Conservation (phyloP, 2,329 filamentous ascomycete species). For the Verticillium zaregamsianum region DNA sequence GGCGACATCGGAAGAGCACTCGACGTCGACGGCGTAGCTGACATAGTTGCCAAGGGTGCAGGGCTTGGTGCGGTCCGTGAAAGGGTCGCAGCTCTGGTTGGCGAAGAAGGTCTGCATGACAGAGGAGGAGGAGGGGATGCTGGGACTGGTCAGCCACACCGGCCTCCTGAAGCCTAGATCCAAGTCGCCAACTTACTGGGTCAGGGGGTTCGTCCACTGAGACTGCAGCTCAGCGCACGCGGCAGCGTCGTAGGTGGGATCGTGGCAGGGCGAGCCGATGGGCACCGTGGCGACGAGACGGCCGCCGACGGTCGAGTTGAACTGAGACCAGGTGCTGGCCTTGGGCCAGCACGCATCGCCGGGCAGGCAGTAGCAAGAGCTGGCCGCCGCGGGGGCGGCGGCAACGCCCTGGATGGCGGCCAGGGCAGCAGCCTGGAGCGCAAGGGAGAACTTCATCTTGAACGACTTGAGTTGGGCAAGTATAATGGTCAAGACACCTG, state of each 20-base stretch:
- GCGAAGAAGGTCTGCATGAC: constrained; percentile 35
- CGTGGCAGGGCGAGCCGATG: constrained; percentile 48
- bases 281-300: constrained; percentile 48
- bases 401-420: constrained; percentile 5
- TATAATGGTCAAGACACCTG: constrained; percentile 3
- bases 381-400: constrained; percentile 7
- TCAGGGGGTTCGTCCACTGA: constrained; percentile 27
- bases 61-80: constrained; percentile 29
- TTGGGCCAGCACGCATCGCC: constrained; percentile 51
- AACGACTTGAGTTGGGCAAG: constrained; percentile 3
- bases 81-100: constrained; percentile 34
- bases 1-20: constrained; percentile 23
- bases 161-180: not conserved
- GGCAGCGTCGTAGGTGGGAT: constrained; percentile 36
- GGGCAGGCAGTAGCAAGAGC: constrained; percentile 42
- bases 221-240: constrained; percentile 34
- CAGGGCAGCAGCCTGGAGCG: constrained; percentile 12
- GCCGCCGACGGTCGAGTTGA: constrained; percentile 49
- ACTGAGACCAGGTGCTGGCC: constrained; percentile 35
- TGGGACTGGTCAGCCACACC: constrained; percentile 12
- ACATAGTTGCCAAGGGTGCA: constrained; percentile 42
- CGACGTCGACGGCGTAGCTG: constrained; percentile 31
- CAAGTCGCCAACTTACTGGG: constrained; percentile 24
- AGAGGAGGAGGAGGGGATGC: constrained; percentile 31
- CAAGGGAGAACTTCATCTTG: constrained; percentile 10